Conservation (phyloP, 116 monocot species). For the Cymodocea nodosa region DNA sequence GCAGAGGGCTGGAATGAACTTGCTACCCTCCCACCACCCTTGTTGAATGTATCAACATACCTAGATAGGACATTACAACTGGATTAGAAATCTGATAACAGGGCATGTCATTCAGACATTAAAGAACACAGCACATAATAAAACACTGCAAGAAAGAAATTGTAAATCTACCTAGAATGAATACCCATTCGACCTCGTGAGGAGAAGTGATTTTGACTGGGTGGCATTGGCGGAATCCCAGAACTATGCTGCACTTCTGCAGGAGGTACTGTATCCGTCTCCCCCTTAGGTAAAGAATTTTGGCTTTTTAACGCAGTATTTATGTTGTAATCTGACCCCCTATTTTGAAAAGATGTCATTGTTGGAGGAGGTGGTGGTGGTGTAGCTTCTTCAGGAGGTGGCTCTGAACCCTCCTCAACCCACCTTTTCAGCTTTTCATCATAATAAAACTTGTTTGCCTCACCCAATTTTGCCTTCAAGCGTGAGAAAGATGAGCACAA, state of each 20-base stretch:
- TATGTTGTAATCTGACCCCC: slow-evolving; percentile 26
- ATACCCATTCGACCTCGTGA: slow-evolving; percentile 56
- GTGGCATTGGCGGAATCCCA: slow-evolving; percentile 62
- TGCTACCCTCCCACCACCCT: slow-evolving; percentile 17
- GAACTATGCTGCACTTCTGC: slow-evolving; percentile 18
- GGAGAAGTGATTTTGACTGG: slow-evolving; percentile 68
- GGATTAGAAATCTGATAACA: neutral
- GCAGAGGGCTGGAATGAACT: slow-evolving; percentile 43
- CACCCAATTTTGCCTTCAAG: slow-evolving; percentile 77
- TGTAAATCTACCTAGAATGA: slow-evolving; percentile 54
- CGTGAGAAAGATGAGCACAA: neutral
- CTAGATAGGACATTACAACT: slow-evolving; percentile 6
- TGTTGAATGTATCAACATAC: slow-evolving; percentile 98
- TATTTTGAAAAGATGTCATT: slow-evolving; percentile 39
- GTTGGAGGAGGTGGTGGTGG: slow-evolving; percentile 69
- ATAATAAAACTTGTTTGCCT: slow-evolving; percentile 92
- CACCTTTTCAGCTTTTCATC: slow-evolving; percentile 94
- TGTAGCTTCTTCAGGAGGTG: slow-evolving; percentile 45
- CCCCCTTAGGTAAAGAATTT: slow-evolving; percentile 22
- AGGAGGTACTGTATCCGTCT: slow-evolving; percentile 18
- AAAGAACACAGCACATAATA: neutral
- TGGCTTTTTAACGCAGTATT: slow-evolving; percentile 24
- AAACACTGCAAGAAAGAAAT: neutral
- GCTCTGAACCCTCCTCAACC: slow-evolving; percentile 90
- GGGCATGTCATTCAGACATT: neutral